Conservation (phyloP, 345 rosid species). For the Nasturtium officinale region DNA sequence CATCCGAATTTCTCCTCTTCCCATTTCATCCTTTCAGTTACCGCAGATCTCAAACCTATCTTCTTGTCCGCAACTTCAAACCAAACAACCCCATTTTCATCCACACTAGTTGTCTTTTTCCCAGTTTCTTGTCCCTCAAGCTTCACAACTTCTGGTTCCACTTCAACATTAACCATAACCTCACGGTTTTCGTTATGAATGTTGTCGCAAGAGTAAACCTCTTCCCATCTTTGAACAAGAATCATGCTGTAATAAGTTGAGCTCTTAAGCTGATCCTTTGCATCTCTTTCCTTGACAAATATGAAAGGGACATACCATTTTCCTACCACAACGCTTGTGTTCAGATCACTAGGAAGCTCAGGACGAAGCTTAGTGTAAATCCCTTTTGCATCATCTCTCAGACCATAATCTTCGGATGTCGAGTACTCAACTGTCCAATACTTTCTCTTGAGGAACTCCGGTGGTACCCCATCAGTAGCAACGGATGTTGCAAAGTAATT, state of each 20-base stretch:
- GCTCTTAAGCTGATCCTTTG: constrained; percentile 49
- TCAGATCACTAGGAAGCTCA: constrained; percentile 45
- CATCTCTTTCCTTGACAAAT: constrained; percentile 51
- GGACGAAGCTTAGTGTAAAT: constrained; percentile 45
- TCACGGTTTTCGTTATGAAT: not conserved
- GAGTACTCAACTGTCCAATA: constrained; percentile 50
- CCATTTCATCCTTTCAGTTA: constrained; percentile 57
- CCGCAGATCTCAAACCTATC: constrained; percentile 50
- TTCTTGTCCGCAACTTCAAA: constrained; percentile 31
- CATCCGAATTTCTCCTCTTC: constrained; percentile 60
- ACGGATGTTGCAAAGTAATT: constrained; percentile 51
- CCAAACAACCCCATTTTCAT: constrained; percentile 50
- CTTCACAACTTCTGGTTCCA: constrained; percentile 44
- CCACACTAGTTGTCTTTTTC: not conserved
- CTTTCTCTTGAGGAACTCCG: constrained; percentile 50
- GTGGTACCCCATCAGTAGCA: constrained; percentile 54
- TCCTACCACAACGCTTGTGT: constrained; percentile 48
- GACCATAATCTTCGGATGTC: constrained; percentile 32
- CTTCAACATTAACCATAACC: constrained; percentile 41
- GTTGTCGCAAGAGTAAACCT: constrained; percentile 48
- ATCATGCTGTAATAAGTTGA: constrained; percentile 58
- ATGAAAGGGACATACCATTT: constrained; percentile 76
- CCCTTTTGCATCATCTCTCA: constrained; percentile 62
- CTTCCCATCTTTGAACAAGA: constrained; percentile 66
- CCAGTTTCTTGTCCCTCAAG: constrained; percentile 42